Percentiles rank a stretch among this genome's conserved stretches.
These are phyloP conservation scores for Dalbergia cultrata DNA, from an alignment of 306 rosid species.

Conservation along the genomic window DNA sequence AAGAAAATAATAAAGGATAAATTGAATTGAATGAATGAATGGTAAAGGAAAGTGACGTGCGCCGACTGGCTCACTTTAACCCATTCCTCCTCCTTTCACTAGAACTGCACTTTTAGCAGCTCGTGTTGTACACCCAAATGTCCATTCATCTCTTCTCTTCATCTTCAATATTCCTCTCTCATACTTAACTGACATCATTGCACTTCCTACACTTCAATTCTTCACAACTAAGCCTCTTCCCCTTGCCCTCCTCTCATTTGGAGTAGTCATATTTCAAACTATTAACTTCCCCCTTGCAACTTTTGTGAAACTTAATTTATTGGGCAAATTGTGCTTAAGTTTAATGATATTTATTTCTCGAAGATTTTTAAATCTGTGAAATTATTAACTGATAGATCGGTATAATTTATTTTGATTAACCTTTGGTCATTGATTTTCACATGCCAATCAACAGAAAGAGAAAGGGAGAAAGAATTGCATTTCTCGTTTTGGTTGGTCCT, in stretches of 20 bases:
- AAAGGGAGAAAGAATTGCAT: background rate
- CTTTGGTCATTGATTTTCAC: constrained; percentile 13
- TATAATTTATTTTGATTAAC: background rate
- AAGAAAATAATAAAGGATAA: constrained; percentile 28
- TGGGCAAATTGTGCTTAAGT: too few species aligned
- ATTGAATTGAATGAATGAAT: background rate
- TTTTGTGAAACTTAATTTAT: background rate
- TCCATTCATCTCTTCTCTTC: constrained; percentile 32
- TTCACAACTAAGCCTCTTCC: background rate
- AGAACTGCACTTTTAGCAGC: constrained; percentile 51
- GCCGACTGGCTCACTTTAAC: constrained; percentile 64
- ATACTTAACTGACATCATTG: constrained; percentile 21
- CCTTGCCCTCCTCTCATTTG: background rate
- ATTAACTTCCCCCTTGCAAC: background rate
- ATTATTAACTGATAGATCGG: too few species aligned
- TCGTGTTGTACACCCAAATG: constrained; percentile 43
- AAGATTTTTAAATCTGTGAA: too few species aligned
- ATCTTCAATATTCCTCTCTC: background rate
- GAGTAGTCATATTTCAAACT: background rate
- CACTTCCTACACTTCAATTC: background rate
- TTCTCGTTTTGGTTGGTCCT: constrained; percentile 47
- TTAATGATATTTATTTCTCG: too few species aligned
- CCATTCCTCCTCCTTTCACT: constrained; percentile 68
- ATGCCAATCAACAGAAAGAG: constrained; percentile 24
- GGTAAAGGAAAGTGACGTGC: constrained; percentile 57